These are phyloP conservation scores for Volutella citrinella DNA, from an alignment of 2,329 filamentous ascomycete species.

Conservation along the genomic window DNA sequence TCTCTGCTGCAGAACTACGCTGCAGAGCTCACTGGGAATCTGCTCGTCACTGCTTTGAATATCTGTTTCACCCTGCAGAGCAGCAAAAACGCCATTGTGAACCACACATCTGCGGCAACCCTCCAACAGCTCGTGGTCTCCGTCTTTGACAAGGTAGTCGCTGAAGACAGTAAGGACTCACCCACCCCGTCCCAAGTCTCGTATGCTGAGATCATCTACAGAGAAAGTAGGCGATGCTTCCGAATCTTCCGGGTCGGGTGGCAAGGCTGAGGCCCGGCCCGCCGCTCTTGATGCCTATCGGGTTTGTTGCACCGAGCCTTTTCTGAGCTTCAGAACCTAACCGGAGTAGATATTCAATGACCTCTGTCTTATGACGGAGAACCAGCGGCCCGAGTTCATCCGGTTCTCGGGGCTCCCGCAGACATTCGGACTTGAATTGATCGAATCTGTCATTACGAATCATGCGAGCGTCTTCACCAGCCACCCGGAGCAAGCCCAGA, in stretches of 20 bases:
- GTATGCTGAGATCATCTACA: constrained; percentile 14
- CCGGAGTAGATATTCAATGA: constrained; percentile 74
- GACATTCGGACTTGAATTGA: constrained; percentile 83
- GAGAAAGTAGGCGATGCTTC: constrained; percentile 49
- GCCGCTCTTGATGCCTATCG: constrained; percentile 84
- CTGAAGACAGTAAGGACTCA: constrained; percentile 66
- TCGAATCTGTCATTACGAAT: constrained; percentile 85
- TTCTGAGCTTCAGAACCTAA: constrained; percentile 9
- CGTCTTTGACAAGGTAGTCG: constrained; percentile 86
- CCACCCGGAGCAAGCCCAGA: constrained; percentile 77
- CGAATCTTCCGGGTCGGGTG: constrained; percentile 65
- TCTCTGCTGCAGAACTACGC: constrained; percentile 89
- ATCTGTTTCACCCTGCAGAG: constrained; percentile 89
- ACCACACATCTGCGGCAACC: constrained; percentile 94
- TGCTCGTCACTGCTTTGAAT: constrained; percentile 79
- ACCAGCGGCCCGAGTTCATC: constrained; percentile 78
- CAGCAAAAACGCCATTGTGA: constrained; percentile 90
- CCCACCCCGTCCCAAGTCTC: constrained; percentile 13
- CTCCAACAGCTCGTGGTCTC: constrained; percentile 89
- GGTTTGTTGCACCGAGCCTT: constrained; percentile 36
- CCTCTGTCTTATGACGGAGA: constrained; percentile 82
- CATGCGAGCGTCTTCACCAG: constrained; percentile 76
- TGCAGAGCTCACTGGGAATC: constrained; percentile 72
- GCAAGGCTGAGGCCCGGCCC: constrained; percentile 63
- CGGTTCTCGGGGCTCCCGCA: constrained; percentile 74